These are phyloP conservation scores for Drechslera avenae DNA, from an alignment of 2,329 filamentous ascomycete genomes.

Conservation along the genomic window DNA sequence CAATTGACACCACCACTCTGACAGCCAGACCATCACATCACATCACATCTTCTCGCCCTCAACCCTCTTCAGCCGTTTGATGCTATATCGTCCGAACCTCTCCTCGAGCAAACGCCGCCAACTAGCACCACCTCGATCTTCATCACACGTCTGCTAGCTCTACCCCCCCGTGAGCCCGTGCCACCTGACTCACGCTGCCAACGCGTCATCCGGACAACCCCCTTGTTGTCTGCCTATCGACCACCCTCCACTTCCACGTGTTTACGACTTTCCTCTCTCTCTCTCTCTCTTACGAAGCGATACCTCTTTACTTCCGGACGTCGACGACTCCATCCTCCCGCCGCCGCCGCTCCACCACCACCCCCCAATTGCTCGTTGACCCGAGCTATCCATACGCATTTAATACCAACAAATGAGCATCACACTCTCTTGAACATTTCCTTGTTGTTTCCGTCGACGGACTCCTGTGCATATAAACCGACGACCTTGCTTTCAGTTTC, in stretches of 20 bases:
- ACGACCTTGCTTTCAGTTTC: slow-evolving; percentile 40
- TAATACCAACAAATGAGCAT: slow-evolving; percentile 52
- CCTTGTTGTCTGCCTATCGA: slow-evolving; percentile 34
- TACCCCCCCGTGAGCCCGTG: slow-evolving; percentile 38
- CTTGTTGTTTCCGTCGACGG: slow-evolving; percentile 49
- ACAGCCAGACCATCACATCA: slow-evolving; percentile 26
- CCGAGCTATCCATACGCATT: slow-evolving; percentile 47
- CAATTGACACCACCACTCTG: slow-evolving; percentile 26
- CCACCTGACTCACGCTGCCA: slow-evolving; percentile 44
- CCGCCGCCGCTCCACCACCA: slow-evolving; percentile 23
- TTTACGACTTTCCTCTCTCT: slow-evolving; percentile 45
- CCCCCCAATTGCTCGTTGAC: slow-evolving; percentile 46
- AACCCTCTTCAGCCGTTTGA: slow-evolving; percentile 30
- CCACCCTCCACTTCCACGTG: slow-evolving; percentile 45
- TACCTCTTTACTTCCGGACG: slow-evolving; percentile 38
- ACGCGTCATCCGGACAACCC: slow-evolving; percentile 34
- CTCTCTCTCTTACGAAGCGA: slow-evolving; percentile 47
- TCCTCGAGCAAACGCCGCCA: slow-evolving; percentile 32
- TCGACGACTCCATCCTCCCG: slow-evolving; percentile 29
- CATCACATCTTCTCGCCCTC: slow-evolving; percentile 23
- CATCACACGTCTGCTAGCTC: slow-evolving; percentile 33
- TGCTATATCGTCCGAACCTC: slow-evolving; percentile 27
- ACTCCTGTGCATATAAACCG: slow-evolving; percentile 49
- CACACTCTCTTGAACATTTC: slow-evolving; percentile 52
- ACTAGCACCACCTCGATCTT: slow-evolving; percentile 28